Conservation (phyloP, 768 basidiomycete species). For the Tricholoma terreum region DNA sequence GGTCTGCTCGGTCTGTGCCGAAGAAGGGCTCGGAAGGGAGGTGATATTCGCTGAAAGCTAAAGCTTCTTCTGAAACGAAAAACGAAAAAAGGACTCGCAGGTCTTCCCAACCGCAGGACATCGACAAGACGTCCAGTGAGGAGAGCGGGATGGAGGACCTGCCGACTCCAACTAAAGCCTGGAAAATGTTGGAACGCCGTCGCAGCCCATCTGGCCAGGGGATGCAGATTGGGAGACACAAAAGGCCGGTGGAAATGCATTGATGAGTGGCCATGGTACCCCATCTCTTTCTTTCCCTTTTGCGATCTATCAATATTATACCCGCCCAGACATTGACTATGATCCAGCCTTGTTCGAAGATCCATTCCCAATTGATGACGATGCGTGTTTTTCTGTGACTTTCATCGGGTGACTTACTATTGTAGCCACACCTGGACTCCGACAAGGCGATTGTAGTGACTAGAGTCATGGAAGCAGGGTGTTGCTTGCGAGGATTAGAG, state of each 20-base stretch:
- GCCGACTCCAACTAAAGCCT: background rate
- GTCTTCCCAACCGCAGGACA: background rate
- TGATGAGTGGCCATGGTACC: background rate
- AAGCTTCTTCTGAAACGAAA: background rate
- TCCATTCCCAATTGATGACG: background rate
- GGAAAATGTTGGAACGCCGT: background rate
- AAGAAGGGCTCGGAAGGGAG: background rate
- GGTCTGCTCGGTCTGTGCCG: background rate
- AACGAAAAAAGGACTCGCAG: background rate
- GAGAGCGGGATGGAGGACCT: background rate
- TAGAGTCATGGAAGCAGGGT: background rate
- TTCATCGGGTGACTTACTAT: background rate
- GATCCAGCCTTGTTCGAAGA: background rate
- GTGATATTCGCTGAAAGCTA: background rate
- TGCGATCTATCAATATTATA: background rate
- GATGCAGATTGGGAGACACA: background rate
- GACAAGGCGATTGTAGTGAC: background rate
- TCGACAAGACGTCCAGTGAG: background rate
- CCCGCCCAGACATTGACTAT: background rate
- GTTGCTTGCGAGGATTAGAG: no score
- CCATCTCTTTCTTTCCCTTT: background rate
- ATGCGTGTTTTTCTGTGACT: background rate
- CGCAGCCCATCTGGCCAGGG: background rate
- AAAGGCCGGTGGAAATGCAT: background rate
- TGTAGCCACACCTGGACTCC: background rate